phyloP scores from a whole-genome alignment of 2,329 filamentous ascomycete species.

The Calonectria naviculata region DNA sequence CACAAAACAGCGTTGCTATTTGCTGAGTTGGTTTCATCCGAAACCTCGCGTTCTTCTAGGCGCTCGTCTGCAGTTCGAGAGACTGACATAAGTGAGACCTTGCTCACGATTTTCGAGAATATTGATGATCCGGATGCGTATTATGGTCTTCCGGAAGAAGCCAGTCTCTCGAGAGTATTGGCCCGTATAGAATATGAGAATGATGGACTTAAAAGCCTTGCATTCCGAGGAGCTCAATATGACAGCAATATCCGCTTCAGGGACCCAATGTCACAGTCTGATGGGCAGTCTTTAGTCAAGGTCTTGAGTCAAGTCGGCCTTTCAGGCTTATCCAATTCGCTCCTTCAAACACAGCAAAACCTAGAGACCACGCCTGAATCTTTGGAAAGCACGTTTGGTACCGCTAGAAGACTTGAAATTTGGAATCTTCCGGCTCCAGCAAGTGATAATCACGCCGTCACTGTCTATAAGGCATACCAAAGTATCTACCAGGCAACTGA shows the following conservation, averaged over 20 bases:
- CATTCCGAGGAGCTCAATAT: slow-evolving; percentile 91
- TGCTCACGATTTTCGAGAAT: slow-evolving; percentile 87
- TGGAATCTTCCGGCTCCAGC: slow-evolving; percentile 89
- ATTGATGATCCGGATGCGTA: slow-evolving; percentile 97
- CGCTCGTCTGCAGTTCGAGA: slow-evolving; percentile 71
- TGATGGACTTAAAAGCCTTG: slow-evolving; percentile 85
- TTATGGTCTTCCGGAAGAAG: slow-evolving; percentile 86
- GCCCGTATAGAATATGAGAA: slow-evolving; percentile 89
- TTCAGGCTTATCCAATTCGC: slow-evolving; percentile 84
- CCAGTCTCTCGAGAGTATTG: slow-evolving; percentile 82
- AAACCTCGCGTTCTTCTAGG: slow-evolving; percentile 67
- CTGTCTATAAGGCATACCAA: slow-evolving; percentile 85
- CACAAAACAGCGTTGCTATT: slow-evolving; percentile 88
- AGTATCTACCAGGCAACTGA: slow-evolving; percentile 76
- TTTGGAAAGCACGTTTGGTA: slow-evolving; percentile 79
- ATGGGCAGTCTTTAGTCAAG: slow-evolving; percentile 77
- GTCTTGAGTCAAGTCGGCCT: slow-evolving; percentile 85
- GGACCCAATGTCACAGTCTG: slow-evolving; percentile 65
- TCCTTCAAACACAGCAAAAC: slow-evolving; percentile 76
- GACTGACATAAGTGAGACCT: slow-evolving; percentile 71
- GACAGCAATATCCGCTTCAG: slow-evolving; percentile 81
- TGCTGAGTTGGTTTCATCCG: slow-evolving; percentile 76
- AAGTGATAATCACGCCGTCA: slow-evolving; percentile 72
- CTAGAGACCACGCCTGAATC: slow-evolving; percentile 67
- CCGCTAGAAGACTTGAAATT: slow-evolving; percentile 84